These are phyloP conservation scores for Wallacemonas sp. DNA, from an alignment of 208 protist genomes.

Conservation along the genomic window DNA sequence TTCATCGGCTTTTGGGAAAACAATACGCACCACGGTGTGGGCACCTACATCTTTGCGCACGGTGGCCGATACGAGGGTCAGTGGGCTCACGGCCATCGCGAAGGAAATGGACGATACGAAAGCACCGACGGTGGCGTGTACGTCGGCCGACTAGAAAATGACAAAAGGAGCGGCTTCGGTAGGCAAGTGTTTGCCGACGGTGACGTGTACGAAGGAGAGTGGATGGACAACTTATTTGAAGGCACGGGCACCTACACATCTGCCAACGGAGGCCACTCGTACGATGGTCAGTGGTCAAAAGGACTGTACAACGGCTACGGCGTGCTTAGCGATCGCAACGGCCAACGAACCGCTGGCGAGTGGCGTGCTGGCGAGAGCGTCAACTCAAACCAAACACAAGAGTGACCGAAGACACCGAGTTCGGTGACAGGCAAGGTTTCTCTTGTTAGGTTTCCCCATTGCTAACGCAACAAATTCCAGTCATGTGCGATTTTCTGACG, in stretches of 20 bases:
- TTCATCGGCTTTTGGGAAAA: slow-evolving; percentile 72
- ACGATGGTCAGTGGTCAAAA: not conserved
- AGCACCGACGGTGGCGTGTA: slow-evolving; percentile 57
- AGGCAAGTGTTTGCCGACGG: slow-evolving; percentile 52
- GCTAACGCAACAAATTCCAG: too few species aligned
- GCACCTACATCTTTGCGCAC: slow-evolving; percentile 68
- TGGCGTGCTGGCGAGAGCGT: too few species aligned
- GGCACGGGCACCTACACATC: slow-evolving; percentile 33
- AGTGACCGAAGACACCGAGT: too few species aligned
- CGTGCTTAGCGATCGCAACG: too few species aligned
- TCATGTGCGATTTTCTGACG: too few species aligned
- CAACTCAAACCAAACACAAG: too few species aligned
- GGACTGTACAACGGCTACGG: not conserved
- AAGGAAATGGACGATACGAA: slow-evolving; percentile 56
- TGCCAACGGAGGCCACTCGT: not conserved
- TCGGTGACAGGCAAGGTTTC: too few species aligned
- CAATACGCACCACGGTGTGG: slow-evolving; percentile 66
- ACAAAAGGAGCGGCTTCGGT: slow-evolving; percentile 47
- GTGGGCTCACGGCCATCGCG: slow-evolving; percentile 74
- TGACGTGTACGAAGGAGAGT: slow-evolving; percentile 62
- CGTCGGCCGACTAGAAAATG: slow-evolving; percentile 41
- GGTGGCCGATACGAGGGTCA: slow-evolving; percentile 61
- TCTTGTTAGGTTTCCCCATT: too few species aligned
- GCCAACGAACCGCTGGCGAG: too few species aligned
- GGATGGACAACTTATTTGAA: slow-evolving; percentile 71